Base-by-base conservation (phyloP, 2,329 filamentous ascomycete species). In the Phaeosphaeria sp. region DNA sequence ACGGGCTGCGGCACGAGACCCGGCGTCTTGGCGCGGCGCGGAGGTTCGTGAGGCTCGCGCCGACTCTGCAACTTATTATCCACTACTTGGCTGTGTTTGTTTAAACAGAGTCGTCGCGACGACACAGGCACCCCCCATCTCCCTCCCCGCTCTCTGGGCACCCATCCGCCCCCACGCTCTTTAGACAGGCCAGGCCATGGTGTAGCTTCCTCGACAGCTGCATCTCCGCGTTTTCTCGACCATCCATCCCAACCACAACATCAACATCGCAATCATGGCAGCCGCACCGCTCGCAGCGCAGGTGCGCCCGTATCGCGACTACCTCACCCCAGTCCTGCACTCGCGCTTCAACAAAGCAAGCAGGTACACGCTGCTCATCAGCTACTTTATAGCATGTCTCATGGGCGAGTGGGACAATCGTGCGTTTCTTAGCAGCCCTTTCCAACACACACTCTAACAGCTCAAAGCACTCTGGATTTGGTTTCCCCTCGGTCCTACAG, bases 251-350 rank as follows among this genome's bases (percentile, higher is more conserved):
- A 54, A 36, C 17, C 52, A 48, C 41, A 50, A 50, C 49, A 22
- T 20, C 41, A 50, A 50, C 49, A 22, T 20, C 55, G 48, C 57
- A 54, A 60, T 53, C 52, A 75, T 75, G 73, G 64, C 71, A 50
- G 60, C 63, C 46, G 57, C 61, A 55, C 53, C 61, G 46, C 55
- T 68, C n/a, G 67, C 65, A 43, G 60, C 59, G n/a, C 72, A 81
- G 78, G 74, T 83, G 81, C 80, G 87, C 82, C 83, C 85, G 76
- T 96, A 97, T 79, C 90, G 92, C 82, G 92, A 97, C 80, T 96
- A 96, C 77, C 81, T 97, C 67, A 96, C 94, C 60, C 93, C 94
- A 50, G 89, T 90, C 52, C 82, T 97, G 63, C 94, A 98, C 78
- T 85, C 91, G 70, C 87, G 93, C 70, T 98, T 97, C 79, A 89